Evolutionary conservation across 257 asterid genomes (phyloP).

Genomic region (Ligustrum vulgare): DNA sequence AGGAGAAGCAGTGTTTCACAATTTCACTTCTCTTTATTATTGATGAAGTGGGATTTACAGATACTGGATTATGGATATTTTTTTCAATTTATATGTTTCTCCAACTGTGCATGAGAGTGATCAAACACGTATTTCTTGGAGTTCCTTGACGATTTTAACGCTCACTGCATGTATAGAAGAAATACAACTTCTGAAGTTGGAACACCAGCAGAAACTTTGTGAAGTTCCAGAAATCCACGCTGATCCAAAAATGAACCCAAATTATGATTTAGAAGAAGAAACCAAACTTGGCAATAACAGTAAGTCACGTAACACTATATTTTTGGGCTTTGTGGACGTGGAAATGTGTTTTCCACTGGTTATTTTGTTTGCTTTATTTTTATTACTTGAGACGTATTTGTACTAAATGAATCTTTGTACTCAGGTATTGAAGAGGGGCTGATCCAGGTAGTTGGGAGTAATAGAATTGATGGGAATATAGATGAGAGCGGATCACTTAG

Average conservation of each 20-base stretch:
- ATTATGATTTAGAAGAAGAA: constrained; percentile 73
- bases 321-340: constrained; percentile 3
- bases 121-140: constrained; percentile 19
- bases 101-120: background rate
- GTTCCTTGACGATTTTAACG: constrained; percentile 74
- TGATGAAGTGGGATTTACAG: background rate
- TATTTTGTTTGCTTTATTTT: background rate
- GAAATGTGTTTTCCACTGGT: constrained; percentile 1
- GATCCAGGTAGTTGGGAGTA: constrained; percentile 21
- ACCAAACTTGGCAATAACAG: constrained; percentile 25
- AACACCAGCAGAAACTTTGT: constrained; percentile 60
- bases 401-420: constrained; percentile 27
- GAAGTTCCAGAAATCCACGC: constrained; percentile 73
- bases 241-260: constrained; percentile 80
- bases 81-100: constrained; percentile 6
- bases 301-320: constrained; percentile 43
- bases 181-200: constrained; percentile 67
- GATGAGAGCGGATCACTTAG: constrained; percentile 37
- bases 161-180: constrained; percentile 63
- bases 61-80: constrained; percentile 5
- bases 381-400: constrained; percentile 19
- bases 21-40: background rate
- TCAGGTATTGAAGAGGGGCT: constrained; percentile 62
- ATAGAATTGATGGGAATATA: constrained; percentile 35
- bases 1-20: background rate